Evolutionary conservation across 2,329 filamentous ascomycete species (phyloP).

Genomic region (Periglandula ipomoeae): DNA sequence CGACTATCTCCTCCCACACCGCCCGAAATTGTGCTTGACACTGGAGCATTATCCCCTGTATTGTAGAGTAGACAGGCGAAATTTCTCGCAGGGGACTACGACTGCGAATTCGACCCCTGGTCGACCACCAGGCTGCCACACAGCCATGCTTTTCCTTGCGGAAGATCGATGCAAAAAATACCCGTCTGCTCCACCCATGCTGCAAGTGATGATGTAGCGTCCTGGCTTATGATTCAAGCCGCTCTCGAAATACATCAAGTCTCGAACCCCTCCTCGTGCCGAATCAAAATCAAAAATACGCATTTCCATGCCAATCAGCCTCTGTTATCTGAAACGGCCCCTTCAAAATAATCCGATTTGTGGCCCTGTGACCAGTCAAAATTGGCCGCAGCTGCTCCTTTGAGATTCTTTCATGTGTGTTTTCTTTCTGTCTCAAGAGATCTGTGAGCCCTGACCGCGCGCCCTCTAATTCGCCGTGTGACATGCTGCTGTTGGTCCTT

Average conservation of each 20-base stretch:
- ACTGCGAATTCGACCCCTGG: too few species aligned
- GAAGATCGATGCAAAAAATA: constrained; percentile 4
- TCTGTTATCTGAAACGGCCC: not conserved
- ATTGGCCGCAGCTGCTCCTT: not conserved
- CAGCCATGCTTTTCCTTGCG: not conserved
- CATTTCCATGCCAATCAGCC: not conserved
- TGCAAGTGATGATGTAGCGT: constrained; percentile 5
- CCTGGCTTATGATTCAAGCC: constrained; percentile 1
- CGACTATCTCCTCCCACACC: not conserved
- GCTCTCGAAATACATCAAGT: constrained; percentile 1
- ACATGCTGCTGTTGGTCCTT: not conserved
- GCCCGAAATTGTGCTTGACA: constrained; percentile 1
- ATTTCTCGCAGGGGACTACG: too few species aligned
- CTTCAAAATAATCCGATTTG: not conserved
- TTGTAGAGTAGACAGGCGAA: too few species aligned
- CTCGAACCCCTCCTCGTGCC: not conserved
- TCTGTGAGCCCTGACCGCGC: not conserved
- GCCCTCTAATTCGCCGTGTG: not conserved
- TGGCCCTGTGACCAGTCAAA: not conserved
- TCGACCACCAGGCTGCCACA: not conserved
- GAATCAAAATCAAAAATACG: constrained; percentile 1
- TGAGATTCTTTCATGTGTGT: not conserved
- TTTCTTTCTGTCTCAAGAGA: not conserved
- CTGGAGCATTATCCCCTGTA: not conserved
- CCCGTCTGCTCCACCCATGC: constrained; percentile 3